Evolutionary conservation across 2,329 filamentous ascomycete genomes (phyloP).

Genomic region (Ascochyta clinopodiicola): DNA sequence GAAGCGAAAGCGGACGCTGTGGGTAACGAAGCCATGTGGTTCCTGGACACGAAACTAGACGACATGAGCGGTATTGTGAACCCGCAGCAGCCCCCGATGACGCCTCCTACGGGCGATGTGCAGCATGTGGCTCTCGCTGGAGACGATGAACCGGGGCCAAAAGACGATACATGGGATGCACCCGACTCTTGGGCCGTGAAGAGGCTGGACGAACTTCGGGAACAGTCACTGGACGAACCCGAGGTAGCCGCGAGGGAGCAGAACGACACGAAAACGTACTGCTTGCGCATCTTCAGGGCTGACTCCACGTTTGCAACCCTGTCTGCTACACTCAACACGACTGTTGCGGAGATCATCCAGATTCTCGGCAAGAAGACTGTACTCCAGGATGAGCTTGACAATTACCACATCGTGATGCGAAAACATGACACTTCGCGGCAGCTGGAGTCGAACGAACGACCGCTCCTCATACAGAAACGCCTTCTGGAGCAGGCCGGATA

Average conservation of each 20-base stretch:
- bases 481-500: conserved; percentile 93
- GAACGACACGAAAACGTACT: conserved; percentile 79
- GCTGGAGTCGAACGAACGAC: conserved; percentile 77
- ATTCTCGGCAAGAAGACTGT: conserved; percentile 95
- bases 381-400: conserved; percentile 85
- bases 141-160: conserved; percentile 37
- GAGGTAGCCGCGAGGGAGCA: conserved; percentile 72
- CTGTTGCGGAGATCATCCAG: conserved; percentile 84
- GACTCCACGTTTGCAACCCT: conserved; percentile 95
- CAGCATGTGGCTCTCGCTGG: conserved; percentile 50
- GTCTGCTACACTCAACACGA: conserved; percentile 81
- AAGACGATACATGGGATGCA: conserved; percentile 74
- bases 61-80: conserved; percentile 92
- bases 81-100: conserved; percentile 66
- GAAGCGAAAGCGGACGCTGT: conserved; percentile 49
- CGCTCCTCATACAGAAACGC: conserved; percentile 88
- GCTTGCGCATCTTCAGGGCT: conserved; percentile 91
- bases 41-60: conserved; percentile 84
- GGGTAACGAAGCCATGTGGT: conserved; percentile 69
- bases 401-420: conserved; percentile 93
- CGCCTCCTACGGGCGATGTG: conserved; percentile 65
- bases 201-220: conserved; percentile 65
- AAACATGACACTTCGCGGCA: conserved; percentile 90
- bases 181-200: conserved; percentile 97
- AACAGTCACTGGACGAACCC: conserved; percentile 71